These are phyloP conservation scores for Capsicum baccatum DNA, from an alignment of 257 asterid genomes.

Conservation along the genomic window DNA sequence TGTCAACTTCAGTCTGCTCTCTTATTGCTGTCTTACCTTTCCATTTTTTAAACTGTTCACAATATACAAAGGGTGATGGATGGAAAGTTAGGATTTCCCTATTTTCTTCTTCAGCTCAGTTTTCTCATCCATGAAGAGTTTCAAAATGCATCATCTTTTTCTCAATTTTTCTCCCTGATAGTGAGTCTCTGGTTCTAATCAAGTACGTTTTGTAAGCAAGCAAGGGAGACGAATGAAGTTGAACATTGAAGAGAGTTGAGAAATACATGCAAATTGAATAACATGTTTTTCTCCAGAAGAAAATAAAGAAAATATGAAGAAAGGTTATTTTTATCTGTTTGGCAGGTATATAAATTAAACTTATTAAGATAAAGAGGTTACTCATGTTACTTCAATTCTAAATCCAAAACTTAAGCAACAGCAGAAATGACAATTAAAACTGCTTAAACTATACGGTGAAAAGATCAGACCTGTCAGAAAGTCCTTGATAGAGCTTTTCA, in stretches of 20 bases:
- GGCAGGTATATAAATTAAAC: not conserved
- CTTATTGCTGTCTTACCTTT: not conserved
- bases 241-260: not conserved
- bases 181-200: not conserved
- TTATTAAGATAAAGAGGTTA: not conserved
- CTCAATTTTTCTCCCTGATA: not conserved
- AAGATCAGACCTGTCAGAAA: constrained; percentile 64
- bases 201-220: constrained; percentile 1
- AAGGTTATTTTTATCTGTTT: not conserved
- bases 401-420: not conserved
- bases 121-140: not conserved
- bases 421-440: not conserved
- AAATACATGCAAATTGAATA: not conserved
- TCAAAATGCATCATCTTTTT: not conserved
- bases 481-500: constrained; percentile 78
- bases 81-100: not conserved
- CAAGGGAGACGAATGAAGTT: not conserved
- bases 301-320: not conserved
- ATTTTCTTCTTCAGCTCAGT: constrained; percentile 21
- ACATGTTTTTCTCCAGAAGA: not conserved
- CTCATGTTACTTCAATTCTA: not conserved
- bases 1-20: not conserved
- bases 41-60: not conserved
- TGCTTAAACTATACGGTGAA: not conserved
- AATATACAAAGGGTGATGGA: not conserved